Conservation (phyloP, 305 asterid species). For the Petunia hybrid region DNA sequence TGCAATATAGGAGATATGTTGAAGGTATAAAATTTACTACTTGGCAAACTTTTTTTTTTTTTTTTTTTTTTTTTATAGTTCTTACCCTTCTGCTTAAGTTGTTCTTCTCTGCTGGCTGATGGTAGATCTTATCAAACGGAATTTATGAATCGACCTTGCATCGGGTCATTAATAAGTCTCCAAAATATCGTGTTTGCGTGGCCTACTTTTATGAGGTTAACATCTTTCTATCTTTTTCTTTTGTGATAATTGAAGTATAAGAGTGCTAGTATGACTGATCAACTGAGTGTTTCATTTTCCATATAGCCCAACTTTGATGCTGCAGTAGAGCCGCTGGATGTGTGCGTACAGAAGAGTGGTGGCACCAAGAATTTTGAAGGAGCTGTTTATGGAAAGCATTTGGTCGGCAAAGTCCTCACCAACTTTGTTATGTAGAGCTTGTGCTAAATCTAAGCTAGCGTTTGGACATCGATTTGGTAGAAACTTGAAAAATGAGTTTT, state of each 20-base stretch:
- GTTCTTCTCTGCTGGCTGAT: slow-evolving; percentile 4
- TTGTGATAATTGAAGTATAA: background rate
- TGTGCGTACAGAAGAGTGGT: slow-evolving; percentile 66
- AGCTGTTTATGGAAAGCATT: slow-evolving; percentile 88
- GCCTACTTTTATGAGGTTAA: slow-evolving; percentile 89
- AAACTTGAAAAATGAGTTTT: too few species aligned
- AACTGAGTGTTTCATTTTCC: background rate
- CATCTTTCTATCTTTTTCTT: background rate
- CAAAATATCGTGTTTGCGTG: slow-evolving; percentile 70
- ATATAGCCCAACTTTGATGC: slow-evolving; percentile 83
- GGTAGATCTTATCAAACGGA: slow-evolving; percentile 75
- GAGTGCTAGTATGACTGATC: background rate
- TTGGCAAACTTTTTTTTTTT: too few species aligned
- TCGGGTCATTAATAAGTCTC: slow-evolving; percentile 70
- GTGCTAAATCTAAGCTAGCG: background rate
- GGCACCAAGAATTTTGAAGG: slow-evolving; percentile 63
- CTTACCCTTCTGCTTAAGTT: background rate
- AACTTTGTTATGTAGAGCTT: slow-evolving; percentile 58
- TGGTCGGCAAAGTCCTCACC: slow-evolving; percentile 74
- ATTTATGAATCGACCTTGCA: slow-evolving; percentile 79
- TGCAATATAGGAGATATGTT: slow-evolving; percentile 97
- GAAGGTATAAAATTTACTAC: slow-evolving; percentile 49
- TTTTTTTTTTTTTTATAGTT: background rate
- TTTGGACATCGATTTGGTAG: background rate
- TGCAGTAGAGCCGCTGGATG: slow-evolving; percentile 67